Evolutionary conservation across 441 rosid species (phyloP), one percentile per base, ranked within the genome.

Genomic region (Macaranga tanarius): DNA sequence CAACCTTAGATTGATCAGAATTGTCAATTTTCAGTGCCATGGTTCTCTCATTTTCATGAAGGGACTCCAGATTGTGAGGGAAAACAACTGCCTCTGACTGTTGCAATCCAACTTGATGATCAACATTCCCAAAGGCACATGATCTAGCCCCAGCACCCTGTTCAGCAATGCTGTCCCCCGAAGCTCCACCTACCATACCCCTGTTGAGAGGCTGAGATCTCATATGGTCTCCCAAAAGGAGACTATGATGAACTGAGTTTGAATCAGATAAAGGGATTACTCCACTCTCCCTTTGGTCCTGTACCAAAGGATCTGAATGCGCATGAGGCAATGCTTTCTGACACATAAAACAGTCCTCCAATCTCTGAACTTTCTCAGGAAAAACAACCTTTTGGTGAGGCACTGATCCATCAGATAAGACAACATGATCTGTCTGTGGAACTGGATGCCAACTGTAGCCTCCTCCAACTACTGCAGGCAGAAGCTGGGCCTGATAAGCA

Each of bases 271-370:
- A 20, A 51, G 77, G 42, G 73, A 77, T 80, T 42, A 60, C 60
- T 67, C 45, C 67, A 56, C 62, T 47, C 10, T 77, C 85, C 69
- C 83, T 82, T 64, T 69, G 84, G 72, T 76, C 86, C 70, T 55
- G 84, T 57, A 76, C 79, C 77, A 81, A 15, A 62, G 91, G 79
- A 84, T 90, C 91, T 0, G 87, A 90, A 83, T 90, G 90, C 42
- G 86, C 88, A 79, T 86, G 92, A 74, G 92, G 92, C 81, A 90
- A 81, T 54, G 88, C 84, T 78, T 86, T 90, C 71, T 86, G 90
- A 77, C 91, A 88, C 92, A 86, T 78, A 55, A 64, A 56, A 70
- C 90, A 86, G 68, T 83, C 90, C 40, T 90, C 95, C 47, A 82
- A 73, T 74, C 77, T 82, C 64, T 79, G 71, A 54, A 70, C 56